Percentiles rank a stretch among this genome's conserved stretches.
Conservation (phyloP, 2,329 filamentous ascomycete species). For the Xylariaceae sp. region DNA sequence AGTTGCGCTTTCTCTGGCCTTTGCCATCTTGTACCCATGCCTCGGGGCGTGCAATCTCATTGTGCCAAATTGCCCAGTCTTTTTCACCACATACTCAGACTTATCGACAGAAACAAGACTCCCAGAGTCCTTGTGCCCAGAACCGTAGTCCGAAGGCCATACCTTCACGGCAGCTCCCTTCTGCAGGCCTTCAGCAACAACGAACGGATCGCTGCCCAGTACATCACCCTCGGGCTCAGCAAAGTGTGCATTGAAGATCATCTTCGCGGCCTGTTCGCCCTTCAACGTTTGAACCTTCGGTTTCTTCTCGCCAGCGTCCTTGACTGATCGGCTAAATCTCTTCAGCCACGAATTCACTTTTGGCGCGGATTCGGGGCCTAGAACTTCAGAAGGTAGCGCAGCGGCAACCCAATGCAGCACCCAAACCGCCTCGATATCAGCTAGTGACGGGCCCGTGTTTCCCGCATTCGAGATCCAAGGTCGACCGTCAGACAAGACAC, state of each 20-base stretch:
- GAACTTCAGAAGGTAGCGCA: constrained; percentile 48
- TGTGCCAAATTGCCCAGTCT: constrained; percentile 36
- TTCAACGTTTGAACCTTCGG: constrained; percentile 40
- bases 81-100: constrained; percentile 57
- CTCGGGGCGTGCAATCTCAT: constrained; percentile 60
- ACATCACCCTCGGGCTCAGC: constrained; percentile 37
- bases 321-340: constrained; percentile 52
- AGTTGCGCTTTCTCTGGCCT: constrained; percentile 21
- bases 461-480: constrained; percentile 50
- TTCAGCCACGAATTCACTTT: constrained; percentile 60
- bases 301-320: constrained; percentile 35
- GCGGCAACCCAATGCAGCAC: constrained; percentile 63
- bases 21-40: constrained; percentile 51
- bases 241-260: constrained; percentile 44
- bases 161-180: constrained; percentile 54
- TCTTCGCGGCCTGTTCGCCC: constrained; percentile 50
- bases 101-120: constrained; percentile 47
- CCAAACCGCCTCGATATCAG: constrained; percentile 68
- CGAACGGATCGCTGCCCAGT: constrained; percentile 46
- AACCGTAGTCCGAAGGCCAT: constrained; percentile 61
- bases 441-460: constrained; percentile 46
- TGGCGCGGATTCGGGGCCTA: constrained; percentile 53
- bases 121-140: constrained; percentile 55
- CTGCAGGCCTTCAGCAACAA: constrained; percentile 42
- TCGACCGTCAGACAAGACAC: constrained; percentile 61